Base-by-base conservation (phyloP, 2,329 filamentous ascomycete species). In the Fusarium torreyae region DNA sequence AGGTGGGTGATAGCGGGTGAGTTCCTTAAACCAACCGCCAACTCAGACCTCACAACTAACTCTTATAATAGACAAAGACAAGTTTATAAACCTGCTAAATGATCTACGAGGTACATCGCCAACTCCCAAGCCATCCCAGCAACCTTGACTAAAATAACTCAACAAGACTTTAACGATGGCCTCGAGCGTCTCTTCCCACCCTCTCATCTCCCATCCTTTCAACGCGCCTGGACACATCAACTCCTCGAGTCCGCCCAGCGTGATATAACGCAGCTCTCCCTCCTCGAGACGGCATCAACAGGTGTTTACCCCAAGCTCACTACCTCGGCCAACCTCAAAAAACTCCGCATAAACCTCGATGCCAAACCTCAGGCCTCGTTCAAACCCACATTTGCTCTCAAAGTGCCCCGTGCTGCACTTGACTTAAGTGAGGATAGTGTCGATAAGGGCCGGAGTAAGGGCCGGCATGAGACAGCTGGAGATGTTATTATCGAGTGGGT, bases 341-440 rank as follows among this genome's bases (percentile, higher is more conserved):
- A 81, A 49, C 77, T 84, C 22, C 78, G 81, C 52, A 82, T 84
- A 70, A 85, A 85, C 73, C 79, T 84, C 51, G 83, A 84, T 68
- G 72, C 77, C 42, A 77, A 77, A 51, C 77, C 81, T 1, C 81
- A 80, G 49, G 68, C 76, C 9, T 76, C 77, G 7, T 83, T 84
- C 71, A 78, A 77, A 61, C 81, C 82, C 22, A 83, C 82, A 0
- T 81, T 80, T 61, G 80, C 80, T 20, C 76, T 84, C 22, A 81
- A 78, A 57, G 80, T 84, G 7, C 74, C 71, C 43, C 75, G 77
- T 26, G 43, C 74, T 14, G 72, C 77, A 2, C 75, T 84, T 22
- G 66, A 62, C 15, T 58, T 78, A 14, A 49, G 63, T 13, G 53
- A 63, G 7, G 54, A 63, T 22, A 36, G 43, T 10, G 33, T 38